These are phyloP conservation scores for Aciculoconidium aculeatum DNA, from an alignment of 805 yeast genomes.

Conservation along the genomic window DNA sequence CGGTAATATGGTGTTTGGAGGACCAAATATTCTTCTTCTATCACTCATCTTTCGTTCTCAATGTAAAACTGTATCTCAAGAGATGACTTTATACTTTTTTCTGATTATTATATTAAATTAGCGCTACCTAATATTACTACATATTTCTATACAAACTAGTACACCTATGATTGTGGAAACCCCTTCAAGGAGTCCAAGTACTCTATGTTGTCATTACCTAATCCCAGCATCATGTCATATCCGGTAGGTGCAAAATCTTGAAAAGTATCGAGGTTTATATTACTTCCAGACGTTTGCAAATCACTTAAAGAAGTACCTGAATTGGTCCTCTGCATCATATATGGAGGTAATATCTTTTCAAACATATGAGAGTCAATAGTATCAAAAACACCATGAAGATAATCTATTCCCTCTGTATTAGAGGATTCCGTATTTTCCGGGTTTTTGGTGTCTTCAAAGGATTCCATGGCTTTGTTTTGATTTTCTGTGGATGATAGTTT, in stretches of 20 bases:
- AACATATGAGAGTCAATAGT: constrained; percentile 78
- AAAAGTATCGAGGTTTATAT: too few relatives aligned
- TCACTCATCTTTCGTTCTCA: constrained; percentile 36
- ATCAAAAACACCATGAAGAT: constrained; percentile 80
- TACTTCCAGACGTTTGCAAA: too few relatives aligned
- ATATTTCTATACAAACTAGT: too few relatives aligned
- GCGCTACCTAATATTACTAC: constrained; percentile 4
- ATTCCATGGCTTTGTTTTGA: constrained; percentile 1
- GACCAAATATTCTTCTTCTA: constrained; percentile 84
- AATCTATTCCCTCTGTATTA: constrained; percentile 22
- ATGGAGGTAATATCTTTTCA: constrained; percentile 80
- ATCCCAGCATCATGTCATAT: too few relatives aligned
- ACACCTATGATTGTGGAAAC: too few relatives aligned
- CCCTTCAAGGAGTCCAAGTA: constrained; percentile 22
- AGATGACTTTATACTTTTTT: constrained; percentile 7
- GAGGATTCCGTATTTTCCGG: constrained; percentile 3
- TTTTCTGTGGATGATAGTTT: too few relatives aligned
- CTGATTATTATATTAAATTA: not conserved
- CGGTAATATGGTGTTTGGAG: constrained; percentile 51
- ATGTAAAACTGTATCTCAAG: constrained; percentile 1
- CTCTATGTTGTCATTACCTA: constrained; percentile 16
- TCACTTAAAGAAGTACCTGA: too few relatives aligned
- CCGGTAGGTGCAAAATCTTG: too few relatives aligned
- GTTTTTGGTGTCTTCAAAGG: constrained; percentile 2
- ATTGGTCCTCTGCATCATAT: constrained; percentile 50